These are phyloP conservation scores for Solanum chacoense DNA, from an alignment of 305 asterid genomes.

Conservation along the genomic window DNA sequence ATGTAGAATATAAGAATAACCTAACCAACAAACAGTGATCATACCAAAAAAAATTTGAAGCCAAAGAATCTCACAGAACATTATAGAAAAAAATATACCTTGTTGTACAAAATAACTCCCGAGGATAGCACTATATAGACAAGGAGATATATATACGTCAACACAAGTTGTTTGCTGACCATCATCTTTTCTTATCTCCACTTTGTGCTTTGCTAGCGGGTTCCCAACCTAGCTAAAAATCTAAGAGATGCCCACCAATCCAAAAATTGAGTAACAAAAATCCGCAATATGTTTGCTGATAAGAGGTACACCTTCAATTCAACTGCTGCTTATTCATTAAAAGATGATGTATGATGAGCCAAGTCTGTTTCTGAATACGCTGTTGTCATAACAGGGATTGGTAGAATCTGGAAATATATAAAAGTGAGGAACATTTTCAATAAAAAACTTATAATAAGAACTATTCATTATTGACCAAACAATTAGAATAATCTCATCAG, in stretches of 20 bases:
- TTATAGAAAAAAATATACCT: slow-evolving; percentile 34
- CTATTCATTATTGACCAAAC: neutral
- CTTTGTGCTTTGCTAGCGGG: neutral
- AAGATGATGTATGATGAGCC: neutral
- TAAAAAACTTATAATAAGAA: neutral
- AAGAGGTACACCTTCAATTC: neutral
- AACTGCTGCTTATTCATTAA: neutral
- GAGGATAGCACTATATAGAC: slow-evolving; percentile 78
- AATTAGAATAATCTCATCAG: neutral
- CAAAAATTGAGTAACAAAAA: neutral
- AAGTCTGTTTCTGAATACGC: neutral
- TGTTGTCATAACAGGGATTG: neutral
- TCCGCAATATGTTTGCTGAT: neutral
- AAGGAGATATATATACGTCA: slow-evolving; percentile 81
- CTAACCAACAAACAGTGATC: neutral
- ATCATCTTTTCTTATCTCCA: slow-evolving; percentile 16
- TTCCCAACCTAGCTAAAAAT: neutral
- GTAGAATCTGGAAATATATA: neutral
- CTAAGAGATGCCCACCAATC: neutral
- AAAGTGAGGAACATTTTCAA: neutral
- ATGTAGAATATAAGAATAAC: neutral
- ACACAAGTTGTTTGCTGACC: slow-evolving; percentile 75
- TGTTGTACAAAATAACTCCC: slow-evolving; percentile 90
- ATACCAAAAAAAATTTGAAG: neutral
- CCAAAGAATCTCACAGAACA: neutral